A percentile compares a stretch with the other conserved stretches of the same genome.
These are phyloP conservation scores for Mortierella sp. DNA, from an alignment of 371 early-diverging fungal species.

Conservation along the genomic window DNA sequence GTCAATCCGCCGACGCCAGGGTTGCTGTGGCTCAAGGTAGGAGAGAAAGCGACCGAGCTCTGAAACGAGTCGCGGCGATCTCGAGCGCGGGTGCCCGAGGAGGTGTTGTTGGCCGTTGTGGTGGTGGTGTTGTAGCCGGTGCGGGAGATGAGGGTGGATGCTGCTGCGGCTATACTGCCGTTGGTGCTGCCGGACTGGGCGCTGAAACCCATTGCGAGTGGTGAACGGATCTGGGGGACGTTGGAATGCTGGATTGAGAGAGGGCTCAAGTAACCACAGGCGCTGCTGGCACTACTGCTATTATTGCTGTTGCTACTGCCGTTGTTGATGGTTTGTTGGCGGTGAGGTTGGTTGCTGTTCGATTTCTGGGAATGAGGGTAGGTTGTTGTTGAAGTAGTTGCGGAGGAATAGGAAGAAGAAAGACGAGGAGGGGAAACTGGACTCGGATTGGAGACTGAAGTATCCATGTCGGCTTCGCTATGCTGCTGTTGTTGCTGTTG, in stretches of 20 bases:
- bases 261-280: conserved; percentile 21
- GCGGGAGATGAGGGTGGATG: not conserved
- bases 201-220: conserved; percentile 33
- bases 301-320: conserved; percentile 12
- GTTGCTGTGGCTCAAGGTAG: conserved; percentile 30
- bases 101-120: not conserved
- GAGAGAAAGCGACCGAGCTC: conserved; percentile 39
- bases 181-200: conserved; percentile 11
- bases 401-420: conserved; percentile 10
- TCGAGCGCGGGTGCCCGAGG: conserved; percentile 19
- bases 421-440: conserved; percentile 13
- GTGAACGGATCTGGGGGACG: conserved; percentile 30
- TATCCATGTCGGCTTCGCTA: conserved; percentile 24
- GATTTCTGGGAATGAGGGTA: not conserved
- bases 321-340: not conserved
- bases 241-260: conserved; percentile 23
- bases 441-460: not conserved
- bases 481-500: conserved; percentile 20
- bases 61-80: conserved; percentile 39
- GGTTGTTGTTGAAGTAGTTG: not conserved
- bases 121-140: conserved; percentile 13
- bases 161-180: conserved; percentile 6
- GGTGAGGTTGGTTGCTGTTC: conserved; percentile 7
- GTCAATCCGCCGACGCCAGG: conserved; percentile 16
- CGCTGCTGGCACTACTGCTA: conserved; percentile 14